These are phyloP conservation scores for Magnolia officinalis DNA, from an alignment of 164 flowering plant species.

Conservation along the genomic window DNA sequence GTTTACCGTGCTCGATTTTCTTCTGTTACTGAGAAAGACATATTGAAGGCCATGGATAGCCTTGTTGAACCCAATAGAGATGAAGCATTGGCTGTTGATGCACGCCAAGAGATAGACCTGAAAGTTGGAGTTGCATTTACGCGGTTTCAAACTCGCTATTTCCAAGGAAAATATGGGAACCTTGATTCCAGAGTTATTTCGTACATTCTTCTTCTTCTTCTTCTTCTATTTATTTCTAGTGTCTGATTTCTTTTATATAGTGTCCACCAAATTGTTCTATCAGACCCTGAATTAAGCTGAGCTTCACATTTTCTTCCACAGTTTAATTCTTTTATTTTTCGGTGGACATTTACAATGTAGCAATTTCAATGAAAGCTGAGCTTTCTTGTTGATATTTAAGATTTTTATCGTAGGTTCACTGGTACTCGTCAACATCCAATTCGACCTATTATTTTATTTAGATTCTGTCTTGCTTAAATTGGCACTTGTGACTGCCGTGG, in stretches of 20 bases:
- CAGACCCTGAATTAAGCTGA: background rate
- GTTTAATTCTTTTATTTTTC: background rate
- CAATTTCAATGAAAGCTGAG: background rate
- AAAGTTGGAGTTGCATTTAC: constrained; percentile 99
- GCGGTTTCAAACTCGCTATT: constrained; percentile 86
- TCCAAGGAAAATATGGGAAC: constrained; percentile 97
- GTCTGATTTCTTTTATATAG: background rate
- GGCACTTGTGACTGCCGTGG: too few species aligned
- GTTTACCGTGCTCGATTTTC: constrained; percentile 94
- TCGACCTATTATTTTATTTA: too few species aligned
- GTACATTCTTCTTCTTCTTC: constrained; percentile 40
- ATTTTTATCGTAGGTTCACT: background rate
- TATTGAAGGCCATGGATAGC: constrained; percentile 70
- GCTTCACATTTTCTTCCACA: background rate
- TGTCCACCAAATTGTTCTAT: too few species aligned
- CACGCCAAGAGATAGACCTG: constrained; percentile 97
- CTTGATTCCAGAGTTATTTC: constrained; percentile 93
- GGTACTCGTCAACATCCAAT: too few species aligned
- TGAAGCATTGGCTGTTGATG: constrained; percentile 98
- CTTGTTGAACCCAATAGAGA: constrained; percentile 79
- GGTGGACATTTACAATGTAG: background rate
- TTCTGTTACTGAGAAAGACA: constrained; percentile 86
- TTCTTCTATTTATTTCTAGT: background rate
- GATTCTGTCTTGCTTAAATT: too few species aligned
- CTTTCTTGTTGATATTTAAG: background rate